Base-by-base conservation (phyloP, 495 filamentous ascomycete species). In the Aspergillus biplanus region DNA sequence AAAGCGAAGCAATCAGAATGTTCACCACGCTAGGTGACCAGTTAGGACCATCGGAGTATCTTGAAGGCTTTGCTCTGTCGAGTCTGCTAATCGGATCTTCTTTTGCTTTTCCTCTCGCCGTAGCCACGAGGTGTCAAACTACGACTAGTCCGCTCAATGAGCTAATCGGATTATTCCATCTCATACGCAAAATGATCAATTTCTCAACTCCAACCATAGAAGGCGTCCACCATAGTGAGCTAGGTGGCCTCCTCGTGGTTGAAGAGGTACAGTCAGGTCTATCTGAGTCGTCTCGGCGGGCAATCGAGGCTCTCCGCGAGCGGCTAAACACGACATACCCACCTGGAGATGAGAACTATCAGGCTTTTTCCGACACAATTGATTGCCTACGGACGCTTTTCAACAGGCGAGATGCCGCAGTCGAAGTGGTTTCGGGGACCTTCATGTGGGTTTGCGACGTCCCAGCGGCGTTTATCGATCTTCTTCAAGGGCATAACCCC, bases 381-480 rank as follows among this genome's bases (percentile, higher is more conserved):
- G 32, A 58, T 33, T 18, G 42, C 35, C 16, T 58, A 33, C 35
- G 16, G 42, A 58, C n/a, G 35, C 35, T 46, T 5, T 33, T 58
- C 3, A 31, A 18, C 27, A 46, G 13, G 35, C 35, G 48, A 11
- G 35, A 58, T n/a, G 34, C 35, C 39, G 31, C n/a, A 7, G 35
- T 13, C 4, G 56, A 58, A 27, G 27, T 58, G n/a, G 18, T 48
- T 47, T 44, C 39, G 15, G 15, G 39, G 15, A 44, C 9, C 15
- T 44, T 44, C 39, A 15, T 53, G 33, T 61, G 59, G 59, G 31
- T 61, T 27, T 34, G 27, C 6, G 32, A 54, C 18, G 33, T 53
- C 42, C 59, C 68, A 82, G n/a, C 55, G 5, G 33, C 7, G 16
- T 61, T 33, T 32, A 15, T 60, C 6, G 6, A 50, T 15, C 37